Evolutionary conservation across 2,329 filamentous ascomycete genomes (phyloP).

Genomic region (Pyricularia sp.): DNA sequence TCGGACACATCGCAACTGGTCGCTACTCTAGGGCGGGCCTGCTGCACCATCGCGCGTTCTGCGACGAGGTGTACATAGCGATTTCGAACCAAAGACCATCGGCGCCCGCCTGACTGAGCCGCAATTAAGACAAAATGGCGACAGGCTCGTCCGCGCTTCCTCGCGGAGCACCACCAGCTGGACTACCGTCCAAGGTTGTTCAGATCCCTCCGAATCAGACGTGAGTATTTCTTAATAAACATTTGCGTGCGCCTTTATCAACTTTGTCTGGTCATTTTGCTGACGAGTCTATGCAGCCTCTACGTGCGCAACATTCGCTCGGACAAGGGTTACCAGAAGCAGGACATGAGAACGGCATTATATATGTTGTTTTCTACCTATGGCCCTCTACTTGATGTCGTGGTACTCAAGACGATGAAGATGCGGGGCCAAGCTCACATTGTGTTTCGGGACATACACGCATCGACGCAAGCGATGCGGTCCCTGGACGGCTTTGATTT

Average conservation of each 20-base stretch:
- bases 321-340: conserved; percentile 70
- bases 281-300: conserved; percentile 39
- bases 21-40: neutral
- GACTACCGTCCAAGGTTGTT: conserved; percentile 29
- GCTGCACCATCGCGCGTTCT: neutral
- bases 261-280: neutral
- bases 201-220: conserved; percentile 60
- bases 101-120: neutral
- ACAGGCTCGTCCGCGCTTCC: conserved; percentile 17
- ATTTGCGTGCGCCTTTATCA: neutral
- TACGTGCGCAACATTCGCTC: conserved; percentile 80
- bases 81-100: neutral
- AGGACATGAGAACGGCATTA: conserved; percentile 70
- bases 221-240: conserved; percentile 34
- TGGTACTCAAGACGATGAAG: conserved; percentile 75
- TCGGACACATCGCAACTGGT: neutral
- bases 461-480: conserved; percentile 89
- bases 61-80: neutral
- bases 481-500: conserved; percentile 76
- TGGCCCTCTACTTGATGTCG: conserved; percentile 81
- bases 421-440: conserved; percentile 96
- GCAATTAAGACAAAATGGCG: conserved; percentile 18
- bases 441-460: conserved; percentile 76
- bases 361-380: conserved; percentile 94
- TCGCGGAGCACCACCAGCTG: conserved; percentile 10